Conservation (phyloP, 2,329 filamentous ascomycete species). For the Aureobasidium sp. region DNA sequence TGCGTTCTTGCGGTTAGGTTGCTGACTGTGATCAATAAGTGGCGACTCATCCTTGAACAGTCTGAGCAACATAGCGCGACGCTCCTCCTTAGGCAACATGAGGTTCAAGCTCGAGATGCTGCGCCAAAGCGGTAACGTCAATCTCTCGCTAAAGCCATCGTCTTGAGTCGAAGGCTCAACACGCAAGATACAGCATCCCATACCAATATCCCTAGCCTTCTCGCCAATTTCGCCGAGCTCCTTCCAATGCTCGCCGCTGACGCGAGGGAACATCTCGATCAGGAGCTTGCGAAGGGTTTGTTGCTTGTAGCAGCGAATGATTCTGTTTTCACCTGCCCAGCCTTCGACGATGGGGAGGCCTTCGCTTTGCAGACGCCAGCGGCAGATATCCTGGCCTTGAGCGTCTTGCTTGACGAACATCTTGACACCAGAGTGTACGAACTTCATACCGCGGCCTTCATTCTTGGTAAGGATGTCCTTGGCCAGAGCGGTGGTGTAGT, state of each 20-base stretch:
- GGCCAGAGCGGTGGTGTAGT: conserved; percentile 83
- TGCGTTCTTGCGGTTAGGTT: conserved; percentile 5
- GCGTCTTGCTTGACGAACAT: conserved; percentile 99
- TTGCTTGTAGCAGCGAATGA: conserved; percentile 68
- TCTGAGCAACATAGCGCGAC: conserved; percentile 80
- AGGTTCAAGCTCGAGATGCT: conserved; percentile 87
- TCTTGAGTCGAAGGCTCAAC: conserved; percentile 54
- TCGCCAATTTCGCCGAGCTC: conserved; percentile 82
- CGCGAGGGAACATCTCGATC: conserved; percentile 93
- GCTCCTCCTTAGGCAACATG: conserved; percentile 97
- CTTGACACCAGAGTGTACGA: conserved; percentile 93
- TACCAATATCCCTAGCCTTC: conserved; percentile 67
- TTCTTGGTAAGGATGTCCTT: conserved; percentile 81
- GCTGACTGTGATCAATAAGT: conserved; percentile 58
- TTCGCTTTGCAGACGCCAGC: conserved; percentile 93
- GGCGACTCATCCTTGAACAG: conserved; percentile 86
- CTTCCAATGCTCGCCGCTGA: conserved; percentile 66
- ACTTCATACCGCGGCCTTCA: conserved; percentile 85
- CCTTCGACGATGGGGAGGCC: conserved; percentile 85
- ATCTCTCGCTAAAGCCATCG: conserved; percentile 60
- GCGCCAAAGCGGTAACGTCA: conserved; percentile 91
- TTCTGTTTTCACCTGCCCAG: conserved; percentile 73
- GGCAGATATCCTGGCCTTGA: conserved; percentile 76
- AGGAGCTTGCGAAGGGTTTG: conserved; percentile 75
- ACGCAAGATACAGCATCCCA: conserved; percentile 87